Conservation (phyloP, 352 stramenopile species). For the Blastocystis sp. region DNA sequence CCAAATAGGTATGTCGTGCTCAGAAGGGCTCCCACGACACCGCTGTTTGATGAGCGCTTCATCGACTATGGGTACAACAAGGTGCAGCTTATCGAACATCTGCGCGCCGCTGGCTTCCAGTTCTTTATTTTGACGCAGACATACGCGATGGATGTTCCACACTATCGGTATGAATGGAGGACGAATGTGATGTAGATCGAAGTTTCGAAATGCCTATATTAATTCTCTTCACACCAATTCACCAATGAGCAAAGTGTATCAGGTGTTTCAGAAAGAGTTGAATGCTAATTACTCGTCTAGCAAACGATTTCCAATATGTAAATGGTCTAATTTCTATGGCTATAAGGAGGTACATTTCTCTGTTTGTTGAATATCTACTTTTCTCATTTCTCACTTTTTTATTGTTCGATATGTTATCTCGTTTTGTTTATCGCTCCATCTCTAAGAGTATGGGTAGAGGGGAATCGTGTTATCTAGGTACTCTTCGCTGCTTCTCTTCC, state of each 20-base stretch:
- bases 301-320: not conserved
- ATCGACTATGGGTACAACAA: constrained; percentile 54
- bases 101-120: not conserved
- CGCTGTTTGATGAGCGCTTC: constrained; percentile 47
- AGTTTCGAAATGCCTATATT: not conserved
- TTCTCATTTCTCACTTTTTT: too few species aligned
- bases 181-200: not conserved
- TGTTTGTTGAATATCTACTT: not conserved
- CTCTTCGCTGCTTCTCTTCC: constrained; percentile 46
- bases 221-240: not conserved
- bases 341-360: not conserved
- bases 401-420: not conserved
- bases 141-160: constrained; percentile 51
- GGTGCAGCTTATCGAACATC: constrained; percentile 29
- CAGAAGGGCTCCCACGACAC: not conserved
- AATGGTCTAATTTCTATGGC: not conserved
- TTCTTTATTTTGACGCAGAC: constrained; percentile 44
- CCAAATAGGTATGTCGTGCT: not conserved
- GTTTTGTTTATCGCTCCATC: not conserved
- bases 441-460: not conserved
- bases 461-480: not conserved
- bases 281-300: not conserved
- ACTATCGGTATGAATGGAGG: not conserved
- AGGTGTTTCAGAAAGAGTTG: not conserved
- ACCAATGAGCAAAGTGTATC: constrained; percentile 3